Evolutionary conservation across 192 early-diverging fungal species (phyloP), one percentile per base, ranked within the genome.

Genomic region (Mortierella hygrophila): DNA sequence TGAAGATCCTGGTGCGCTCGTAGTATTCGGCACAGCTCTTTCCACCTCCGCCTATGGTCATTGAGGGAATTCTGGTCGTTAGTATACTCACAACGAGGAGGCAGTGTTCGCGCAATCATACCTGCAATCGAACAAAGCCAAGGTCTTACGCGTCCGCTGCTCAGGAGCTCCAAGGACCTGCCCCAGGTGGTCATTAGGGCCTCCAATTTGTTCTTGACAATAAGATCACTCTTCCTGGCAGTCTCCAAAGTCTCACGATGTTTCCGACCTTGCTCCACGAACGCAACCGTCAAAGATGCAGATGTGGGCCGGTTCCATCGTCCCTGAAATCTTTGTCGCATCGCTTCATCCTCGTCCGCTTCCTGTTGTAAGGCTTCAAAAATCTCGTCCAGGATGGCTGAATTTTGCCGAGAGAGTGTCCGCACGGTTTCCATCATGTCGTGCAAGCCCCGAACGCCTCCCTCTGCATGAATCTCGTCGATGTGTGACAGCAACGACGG

Each of bases 381-480:
- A 26, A 93, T 90, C 77, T 95, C 93, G 40, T 94, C 94, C 38
- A 97, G 78, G 49, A 95, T 90, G 11, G 82, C 88, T 9, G 85
- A 87, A 79, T 94, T 91, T 18, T 91, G 89, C 1, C 69, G 54
- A 9, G 91, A 89, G 16, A 93, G 87, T 6, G 90, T 87, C 60
- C 88, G 88, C n/a, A 96, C 88, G 5, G 91, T 93, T 29, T 94
- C 92, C 72, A 94, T 88, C 86, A 93, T 88, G 3, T 92, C 92
- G 72, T 94, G 91, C 10, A 98, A 82, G 9, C 88, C 85, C 9
- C 82, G 71, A n/a, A 89, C 86, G 0, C 97, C 97, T 29, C 97
- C 96, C 57, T 94, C 91, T 0, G 90, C 85, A 38, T 92, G 89
- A 29, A 98, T 92, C 77, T 97, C 97, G 44, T 94, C 92, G 18